Base-by-base conservation (phyloP, 352 stramenopile genomes). In the Phytophthora meadii region DNA sequence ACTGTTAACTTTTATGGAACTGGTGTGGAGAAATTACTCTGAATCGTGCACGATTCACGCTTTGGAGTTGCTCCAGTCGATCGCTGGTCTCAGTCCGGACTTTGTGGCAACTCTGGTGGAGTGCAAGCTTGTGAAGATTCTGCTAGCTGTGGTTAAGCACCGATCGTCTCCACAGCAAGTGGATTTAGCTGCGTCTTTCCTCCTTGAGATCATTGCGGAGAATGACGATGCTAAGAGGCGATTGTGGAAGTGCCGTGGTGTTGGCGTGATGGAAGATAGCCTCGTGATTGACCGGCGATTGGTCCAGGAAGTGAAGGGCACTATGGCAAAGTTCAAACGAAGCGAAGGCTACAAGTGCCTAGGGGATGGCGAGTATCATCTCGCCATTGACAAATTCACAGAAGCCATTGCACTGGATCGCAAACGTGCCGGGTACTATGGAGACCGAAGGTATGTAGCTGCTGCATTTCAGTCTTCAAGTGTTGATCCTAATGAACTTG, bases 371-470 rank as follows among this genome's bases (percentile, higher is more conserved):
- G 85, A 98, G 58, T 98, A 95, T 67, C 76, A 77, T 6, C 59
- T 90, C 11, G 95, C 95, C 22, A 97, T 98, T 50, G 84, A 87
- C 34, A 97, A 97, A 46, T 98, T 98, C 73, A 94, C 93, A 4
- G 89, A 97, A 42, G 95, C 95, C 4, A 98, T 97, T 32, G 65
- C 76, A 1, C 70, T 98, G 17, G 94, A 98, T 66, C 57, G 82
- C 11, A 94, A 79, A 27, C 88, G 95, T 27, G 88, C 90, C 4
- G 89, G 91, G 15, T 98, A 98, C 69, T 98, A 95, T 72, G 94
- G 79, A 32, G 97, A 98, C 75, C 73, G 87, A 74, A 92, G 84
- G 84, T 93, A 76, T 53, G 63, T 56, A 22, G 40, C 27, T 22
- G 52, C 10, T 14, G 19, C 36, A 22, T 24, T 36, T 39, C 46